Conservation (phyloP, 2,329 filamentous ascomycete species). For the Emmonsia crescens region DNA sequence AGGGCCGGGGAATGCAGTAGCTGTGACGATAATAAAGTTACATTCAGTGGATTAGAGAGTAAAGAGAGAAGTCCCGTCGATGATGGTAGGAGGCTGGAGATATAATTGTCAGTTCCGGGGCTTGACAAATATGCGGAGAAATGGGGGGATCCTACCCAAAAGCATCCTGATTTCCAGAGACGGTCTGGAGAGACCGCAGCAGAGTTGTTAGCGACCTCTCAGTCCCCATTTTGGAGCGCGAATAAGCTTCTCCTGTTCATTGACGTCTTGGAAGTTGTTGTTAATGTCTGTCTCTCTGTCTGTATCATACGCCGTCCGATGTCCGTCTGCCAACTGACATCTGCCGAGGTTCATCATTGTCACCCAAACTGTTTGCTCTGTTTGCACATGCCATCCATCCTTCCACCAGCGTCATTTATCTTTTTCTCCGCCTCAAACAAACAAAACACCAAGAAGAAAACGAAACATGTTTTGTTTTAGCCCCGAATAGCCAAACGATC, state of each 20-base stretch:
- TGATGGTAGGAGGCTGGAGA: constrained; percentile 41
- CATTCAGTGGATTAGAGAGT: constrained; percentile 51
- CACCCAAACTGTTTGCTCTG: neutral
- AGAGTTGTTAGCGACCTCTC: constrained; percentile 51
- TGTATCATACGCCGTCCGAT: no score
- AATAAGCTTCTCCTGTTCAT: constrained; percentile 3
- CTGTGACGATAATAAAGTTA: constrained; percentile 50
- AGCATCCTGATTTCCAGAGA: constrained; percentile 49
- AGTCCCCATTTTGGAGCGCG: constrained; percentile 39
- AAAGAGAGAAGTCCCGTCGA: constrained; percentile 37
- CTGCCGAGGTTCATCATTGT: neutral
- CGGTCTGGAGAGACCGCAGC: constrained; percentile 49
- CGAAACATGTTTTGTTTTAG: neutral
- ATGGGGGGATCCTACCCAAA: constrained; percentile 38
- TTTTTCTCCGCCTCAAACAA: neutral
- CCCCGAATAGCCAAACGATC: neutral
- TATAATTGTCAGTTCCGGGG: constrained; percentile 13
- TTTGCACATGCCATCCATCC: no score
- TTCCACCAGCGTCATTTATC: neutral
- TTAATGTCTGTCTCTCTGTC: no score
- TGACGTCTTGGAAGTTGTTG: constrained; percentile 6
- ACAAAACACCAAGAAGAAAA: neutral
- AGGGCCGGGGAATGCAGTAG: constrained; percentile 49
- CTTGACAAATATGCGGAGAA: constrained; percentile 15
- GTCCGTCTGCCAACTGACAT: no score